phyloP scores from a whole-genome alignment of 73 alveolate species.

The Symbiodinium natans region DNA sequence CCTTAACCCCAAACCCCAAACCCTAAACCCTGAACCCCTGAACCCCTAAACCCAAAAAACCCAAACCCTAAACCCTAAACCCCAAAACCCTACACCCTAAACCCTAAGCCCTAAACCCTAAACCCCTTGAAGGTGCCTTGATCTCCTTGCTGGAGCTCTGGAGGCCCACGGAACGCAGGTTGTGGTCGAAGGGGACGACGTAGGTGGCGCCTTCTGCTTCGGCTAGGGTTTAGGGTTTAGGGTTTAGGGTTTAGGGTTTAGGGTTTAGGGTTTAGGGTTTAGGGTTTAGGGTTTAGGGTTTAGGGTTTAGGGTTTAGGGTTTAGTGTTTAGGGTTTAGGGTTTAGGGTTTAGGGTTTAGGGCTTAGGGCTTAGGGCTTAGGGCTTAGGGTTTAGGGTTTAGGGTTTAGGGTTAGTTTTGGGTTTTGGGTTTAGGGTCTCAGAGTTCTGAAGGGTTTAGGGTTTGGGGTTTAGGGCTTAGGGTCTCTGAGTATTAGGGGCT shows the following conservation, averaged over 20 bases:
- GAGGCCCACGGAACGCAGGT: slow-evolving; percentile 46
- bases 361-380: neutral
- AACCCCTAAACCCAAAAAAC: no score
- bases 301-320: no score
- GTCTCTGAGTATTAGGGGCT: no score
- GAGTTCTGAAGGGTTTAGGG: no score
- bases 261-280: neutral
- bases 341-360: neutral
- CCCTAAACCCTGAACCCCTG: no score
- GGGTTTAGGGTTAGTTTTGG: neutral
- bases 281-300: no score
- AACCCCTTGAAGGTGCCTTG: neutral
- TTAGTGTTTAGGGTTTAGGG: neutral
- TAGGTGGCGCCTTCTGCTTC: slow-evolving; percentile 73
- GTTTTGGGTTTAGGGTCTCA: no score
- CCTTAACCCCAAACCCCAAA: no score
- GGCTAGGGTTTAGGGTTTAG: neutral
- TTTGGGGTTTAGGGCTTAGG: neutral
- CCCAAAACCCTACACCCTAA: neutral
- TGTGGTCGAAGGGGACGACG: slow-evolving; percentile 81
- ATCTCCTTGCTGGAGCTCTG: slow-evolving; percentile 46
- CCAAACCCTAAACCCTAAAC: neutral
- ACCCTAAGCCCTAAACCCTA: no score
- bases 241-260: neutral
- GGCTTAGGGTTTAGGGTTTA: neutral